Evolutionary conservation across 352 stramenopile species (phyloP), one percentile per base, ranked within the genome.

Genomic region (Globisporangium paddicum): DNA sequence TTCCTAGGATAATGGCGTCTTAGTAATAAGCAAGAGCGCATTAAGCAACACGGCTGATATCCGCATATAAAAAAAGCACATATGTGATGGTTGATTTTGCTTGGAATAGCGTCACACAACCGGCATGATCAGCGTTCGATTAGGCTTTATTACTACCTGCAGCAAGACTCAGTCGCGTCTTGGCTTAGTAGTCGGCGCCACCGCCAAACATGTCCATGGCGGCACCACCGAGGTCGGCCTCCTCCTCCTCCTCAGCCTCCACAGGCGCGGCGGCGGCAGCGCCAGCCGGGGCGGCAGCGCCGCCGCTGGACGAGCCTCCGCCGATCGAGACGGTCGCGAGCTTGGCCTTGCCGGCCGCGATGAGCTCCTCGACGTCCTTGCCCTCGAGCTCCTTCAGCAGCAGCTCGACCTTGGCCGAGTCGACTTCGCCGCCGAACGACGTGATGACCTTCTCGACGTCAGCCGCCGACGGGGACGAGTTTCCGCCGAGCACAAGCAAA

Each of bases 331-430:
- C 81, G 35, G 75, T 90, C 38, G 83, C 69, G 62, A 95, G 79
- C 80, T 95, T 95, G 21, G 67, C 75, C 74, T 93, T 89, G 70
- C 86, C 86, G 48, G 79, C 84, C n/a, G 71, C 77, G 68, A 95
- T 77, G 62, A 95, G 73, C 69, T 95, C 86, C 45, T 93, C 73
- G 66, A 93, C 77, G 77, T 91, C 83, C 79, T 95, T 95, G 75
- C 84, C 86, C 68, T 92, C 83, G 54, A 95, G 75, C 72, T 95
- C 86, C 77, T 93, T 93, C 44, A 95, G 54, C 40, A 95, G 78
- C 52, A 82, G 67, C 70, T 91, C 86, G 62, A 89, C 68, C 71
- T 90, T 79, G 64, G 82, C 83, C 61, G 82, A 64, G 69, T 95
- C 77, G 68, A 83, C 80, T 67, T 92, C 82, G 48, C 78, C 84